These are phyloP conservation scores for Fusarium equiseti DNA, from an alignment of 2,329 filamentous ascomycete genomes.

Conservation along the genomic window DNA sequence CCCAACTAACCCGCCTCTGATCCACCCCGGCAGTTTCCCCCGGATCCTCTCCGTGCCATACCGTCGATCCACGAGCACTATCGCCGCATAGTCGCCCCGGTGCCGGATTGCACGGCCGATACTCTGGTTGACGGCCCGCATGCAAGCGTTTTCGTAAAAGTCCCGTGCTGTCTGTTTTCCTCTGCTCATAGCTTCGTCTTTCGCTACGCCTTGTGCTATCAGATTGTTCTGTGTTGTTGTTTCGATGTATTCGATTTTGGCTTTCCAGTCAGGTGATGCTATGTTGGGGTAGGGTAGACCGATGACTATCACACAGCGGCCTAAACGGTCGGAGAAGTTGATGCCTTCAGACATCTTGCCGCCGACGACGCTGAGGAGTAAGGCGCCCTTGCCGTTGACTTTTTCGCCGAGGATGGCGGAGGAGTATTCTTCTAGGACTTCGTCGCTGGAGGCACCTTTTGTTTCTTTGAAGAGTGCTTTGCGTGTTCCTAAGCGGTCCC, in stretches of 20 bases:
- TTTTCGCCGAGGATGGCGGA: conserved; percentile 69
- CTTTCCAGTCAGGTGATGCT: conserved; percentile 90
- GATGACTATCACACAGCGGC: conserved; percentile 90
- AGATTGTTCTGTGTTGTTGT: conserved; percentile 62
- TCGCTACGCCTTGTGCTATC: conserved; percentile 28
- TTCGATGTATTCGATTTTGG: conserved; percentile 89
- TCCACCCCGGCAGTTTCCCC: conserved; percentile 89
- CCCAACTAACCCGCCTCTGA: conserved; percentile 73
- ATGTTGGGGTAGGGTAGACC: conserved; percentile 94
- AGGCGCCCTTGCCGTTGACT: conserved; percentile 67
- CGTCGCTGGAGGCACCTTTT: conserved; percentile 70
- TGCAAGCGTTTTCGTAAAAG: conserved; percentile 94
- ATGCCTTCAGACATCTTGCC: conserved; percentile 98
- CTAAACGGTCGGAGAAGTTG: conserved; percentile 93
- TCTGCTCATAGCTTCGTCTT: conserved; percentile 44
- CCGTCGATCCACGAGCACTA: conserved; percentile 84
- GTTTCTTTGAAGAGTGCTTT: conserved; percentile 74
- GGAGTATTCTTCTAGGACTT: conserved; percentile 79
- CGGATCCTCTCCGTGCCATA: conserved; percentile 81
- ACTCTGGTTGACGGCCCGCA: conserved; percentile 97
- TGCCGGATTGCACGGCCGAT: conserved; percentile 94
- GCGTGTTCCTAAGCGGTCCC: conserved; percentile 67
- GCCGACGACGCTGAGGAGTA: conserved; percentile 91
- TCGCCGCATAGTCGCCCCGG: conserved; percentile 87
- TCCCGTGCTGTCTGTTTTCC: conserved; percentile 74